phyloP scores from a whole-genome alignment of 192 early-diverging fungal genomes.

The Dimargaris cristalligena region DNA sequence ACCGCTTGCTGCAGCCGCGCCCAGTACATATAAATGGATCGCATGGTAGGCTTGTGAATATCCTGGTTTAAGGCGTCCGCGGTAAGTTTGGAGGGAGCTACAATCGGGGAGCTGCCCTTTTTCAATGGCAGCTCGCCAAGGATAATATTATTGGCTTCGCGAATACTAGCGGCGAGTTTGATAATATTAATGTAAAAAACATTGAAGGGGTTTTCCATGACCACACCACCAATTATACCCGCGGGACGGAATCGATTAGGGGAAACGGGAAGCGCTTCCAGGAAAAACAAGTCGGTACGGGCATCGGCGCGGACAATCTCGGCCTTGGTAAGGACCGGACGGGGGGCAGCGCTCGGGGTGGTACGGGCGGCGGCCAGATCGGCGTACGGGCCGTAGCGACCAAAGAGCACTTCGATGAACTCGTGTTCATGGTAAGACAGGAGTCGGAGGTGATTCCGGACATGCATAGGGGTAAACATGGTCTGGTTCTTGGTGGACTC shows the following conservation, averaged over 20 bases:
- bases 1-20: slow-evolving; percentile 77
- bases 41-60: slow-evolving; percentile 21
- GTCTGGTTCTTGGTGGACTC: no score
- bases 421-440: slow-evolving; percentile 63
- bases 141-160: slow-evolving; percentile 29
- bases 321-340: not conserved
- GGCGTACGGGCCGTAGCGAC: slow-evolving; percentile 36
- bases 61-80: slow-evolving; percentile 15
- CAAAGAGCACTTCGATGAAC: slow-evolving; percentile 69
- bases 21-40: slow-evolving; percentile 35
- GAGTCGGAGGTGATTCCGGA: slow-evolving; percentile 56
- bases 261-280: slow-evolving; percentile 77
- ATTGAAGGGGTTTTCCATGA: slow-evolving; percentile 94
- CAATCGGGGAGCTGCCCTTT: slow-evolving; percentile 12
- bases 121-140: no score
- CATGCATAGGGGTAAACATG: slow-evolving; percentile 35
- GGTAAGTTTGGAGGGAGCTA: slow-evolving; percentile 5
- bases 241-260: slow-evolving; percentile 90
- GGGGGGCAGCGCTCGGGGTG: not conserved
- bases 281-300: slow-evolving; percentile 79
- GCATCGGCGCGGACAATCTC: slow-evolving; percentile 22
- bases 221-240: slow-evolving; percentile 71
- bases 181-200: slow-evolving; percentile 69
- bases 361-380: slow-evolving; percentile 13
- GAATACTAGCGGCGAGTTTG: slow-evolving; percentile 53